Conservation (phyloP, 2,329 filamentous ascomycete species). For the Aspergillus phoenicis region DNA sequence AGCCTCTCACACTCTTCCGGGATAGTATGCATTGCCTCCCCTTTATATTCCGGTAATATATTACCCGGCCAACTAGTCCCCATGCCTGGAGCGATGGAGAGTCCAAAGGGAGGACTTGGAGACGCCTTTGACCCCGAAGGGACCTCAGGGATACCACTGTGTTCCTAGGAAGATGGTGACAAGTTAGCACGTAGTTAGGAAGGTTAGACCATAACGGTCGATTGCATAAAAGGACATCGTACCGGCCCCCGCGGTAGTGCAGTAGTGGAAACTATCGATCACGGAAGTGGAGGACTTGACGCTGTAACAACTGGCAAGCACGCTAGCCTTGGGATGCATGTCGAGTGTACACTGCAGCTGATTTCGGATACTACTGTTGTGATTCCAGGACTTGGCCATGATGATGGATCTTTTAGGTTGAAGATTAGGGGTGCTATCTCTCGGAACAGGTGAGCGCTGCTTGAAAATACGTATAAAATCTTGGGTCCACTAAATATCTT, state of each 20-base stretch:
- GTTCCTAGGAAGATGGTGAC: constrained; percentile 56
- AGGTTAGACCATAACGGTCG: neutral
- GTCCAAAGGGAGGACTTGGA: constrained; percentile 86
- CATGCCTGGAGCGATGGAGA: constrained; percentile 65
- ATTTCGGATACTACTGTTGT: constrained; percentile 67
- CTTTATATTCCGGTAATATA: constrained; percentile 54
- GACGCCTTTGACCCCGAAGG: constrained; percentile 82
- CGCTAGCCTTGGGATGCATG: constrained; percentile 61
- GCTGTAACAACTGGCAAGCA: constrained; percentile 89
- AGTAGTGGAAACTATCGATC: constrained; percentile 89
- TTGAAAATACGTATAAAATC: neutral
- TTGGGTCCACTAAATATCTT: neutral
- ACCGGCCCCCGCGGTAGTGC: constrained; percentile 86
- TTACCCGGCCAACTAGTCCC: constrained; percentile 53
- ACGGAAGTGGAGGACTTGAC: constrained; percentile 69
- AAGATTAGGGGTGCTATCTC: neutral
- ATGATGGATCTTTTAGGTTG: constrained; percentile 16
- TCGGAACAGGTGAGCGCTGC: neutral
- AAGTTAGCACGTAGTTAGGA: constrained; percentile 8
- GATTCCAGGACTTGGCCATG: constrained; percentile 63
- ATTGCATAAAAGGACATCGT: constrained; percentile 36
- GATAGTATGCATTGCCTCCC: constrained; percentile 94
- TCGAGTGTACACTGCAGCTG: constrained; percentile 61
- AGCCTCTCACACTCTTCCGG: constrained; percentile 99
- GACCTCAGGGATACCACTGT: constrained; percentile 95